These are phyloP conservation scores for Salisapilia sapeloensis DNA, from an alignment of 352 stramenopile species.

Conservation along the genomic window DNA sequence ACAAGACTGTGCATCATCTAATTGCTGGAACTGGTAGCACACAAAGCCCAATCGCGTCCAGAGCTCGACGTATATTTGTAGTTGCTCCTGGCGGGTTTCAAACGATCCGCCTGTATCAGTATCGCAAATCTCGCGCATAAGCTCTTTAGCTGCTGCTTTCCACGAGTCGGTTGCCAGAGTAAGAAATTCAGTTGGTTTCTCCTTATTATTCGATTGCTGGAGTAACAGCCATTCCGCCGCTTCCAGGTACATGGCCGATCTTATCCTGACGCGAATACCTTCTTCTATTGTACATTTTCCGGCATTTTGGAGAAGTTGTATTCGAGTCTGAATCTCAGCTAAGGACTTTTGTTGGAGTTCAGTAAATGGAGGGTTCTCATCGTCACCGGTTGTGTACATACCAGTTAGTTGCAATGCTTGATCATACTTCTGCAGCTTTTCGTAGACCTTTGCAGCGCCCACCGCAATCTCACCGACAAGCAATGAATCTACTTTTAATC, in stretches of 20 bases:
- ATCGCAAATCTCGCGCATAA: conserved; percentile 11
- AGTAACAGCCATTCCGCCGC: conserved; percentile 1
- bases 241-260: too few relatives aligned
- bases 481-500: too few relatives aligned
- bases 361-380: conserved; percentile 5
- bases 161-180: conserved; percentile 42
- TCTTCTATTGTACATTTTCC: conserved; percentile 1
- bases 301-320: too few relatives aligned
- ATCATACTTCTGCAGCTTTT: too few relatives aligned
- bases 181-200: conserved; percentile 31
- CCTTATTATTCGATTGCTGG: conserved; percentile 10
- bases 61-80: conserved; percentile 47
- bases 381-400: conserved; percentile 37
- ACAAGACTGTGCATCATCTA: conserved; percentile 35
- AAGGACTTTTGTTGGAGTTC: too few relatives aligned
- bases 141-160: conserved; percentile 15
- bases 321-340: too few relatives aligned
- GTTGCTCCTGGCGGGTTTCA: conserved; percentile 34
- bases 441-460: too few relatives aligned
- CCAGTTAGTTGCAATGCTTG: too few relatives aligned
- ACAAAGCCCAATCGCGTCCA: conserved; percentile 51
- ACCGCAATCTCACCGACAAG: too few relatives aligned
- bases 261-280: too few relatives aligned
- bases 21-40: conserved; percentile 26
- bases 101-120: conserved; percentile 6